A percentile compares a stretch with the other conserved stretches of the same genome.
phyloP scores from a whole-genome alignment of 805 yeast genomes.

The Candida nanaspora region DNA sequence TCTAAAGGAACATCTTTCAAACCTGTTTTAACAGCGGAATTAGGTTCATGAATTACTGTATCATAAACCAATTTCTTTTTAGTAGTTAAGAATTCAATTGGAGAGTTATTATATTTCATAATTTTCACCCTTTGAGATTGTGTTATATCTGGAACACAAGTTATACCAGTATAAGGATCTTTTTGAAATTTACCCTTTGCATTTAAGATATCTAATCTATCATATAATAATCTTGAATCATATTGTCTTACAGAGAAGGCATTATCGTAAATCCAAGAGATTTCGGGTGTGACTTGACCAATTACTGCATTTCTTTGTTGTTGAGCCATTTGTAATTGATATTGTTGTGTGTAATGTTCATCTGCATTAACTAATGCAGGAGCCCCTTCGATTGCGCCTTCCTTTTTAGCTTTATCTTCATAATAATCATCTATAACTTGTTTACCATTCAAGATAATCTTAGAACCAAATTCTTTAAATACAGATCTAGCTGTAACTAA shows the following conservation, averaged over 20 bases:
- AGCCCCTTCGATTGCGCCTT: constrained; percentile 68
- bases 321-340: neutral
- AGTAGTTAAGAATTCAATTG: neutral
- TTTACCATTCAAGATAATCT: constrained; percentile 70
- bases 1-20: constrained; percentile 50
- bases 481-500: constrained; percentile 86
- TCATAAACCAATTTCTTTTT: constrained; percentile 36
- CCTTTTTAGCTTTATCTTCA: constrained; percentile 48
- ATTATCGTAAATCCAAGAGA: constrained; percentile 80
- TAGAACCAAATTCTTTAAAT: constrained; percentile 88
- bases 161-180: constrained; percentile 81
- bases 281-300: constrained; percentile 26
- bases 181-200: constrained; percentile 44
- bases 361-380: constrained; percentile 15
- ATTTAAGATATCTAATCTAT: constrained; percentile 43
- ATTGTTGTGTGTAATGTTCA: constrained; percentile 1
- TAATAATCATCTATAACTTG: constrained; percentile 85
- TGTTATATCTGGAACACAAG: constrained; percentile 63
- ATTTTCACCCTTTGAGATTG: constrained; percentile 53
- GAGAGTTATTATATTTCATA: constrained; percentile 11
- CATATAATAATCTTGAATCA: constrained; percentile 54
- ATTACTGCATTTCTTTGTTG: neutral
- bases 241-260: constrained; percentile 71
- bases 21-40: constrained; percentile 48
- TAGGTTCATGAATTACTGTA: constrained; percentile 36